Evolutionary conservation across 495 filamentous ascomycete genomes (phyloP).

Genomic region (Penicillium atrosanguineum): DNA sequence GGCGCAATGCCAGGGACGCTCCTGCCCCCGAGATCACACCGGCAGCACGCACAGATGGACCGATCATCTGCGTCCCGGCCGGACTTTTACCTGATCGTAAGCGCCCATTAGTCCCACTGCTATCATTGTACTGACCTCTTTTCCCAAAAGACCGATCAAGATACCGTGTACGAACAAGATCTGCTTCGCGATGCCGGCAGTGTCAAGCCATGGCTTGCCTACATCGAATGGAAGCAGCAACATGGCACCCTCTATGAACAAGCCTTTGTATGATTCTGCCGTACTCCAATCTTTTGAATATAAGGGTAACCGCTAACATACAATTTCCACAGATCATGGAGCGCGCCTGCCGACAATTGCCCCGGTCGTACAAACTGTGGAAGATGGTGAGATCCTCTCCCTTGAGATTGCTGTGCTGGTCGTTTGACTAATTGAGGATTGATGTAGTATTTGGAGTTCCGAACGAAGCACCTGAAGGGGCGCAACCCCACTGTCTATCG

Average conservation of each 20-base stretch:
- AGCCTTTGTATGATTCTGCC: constrained; percentile 64
- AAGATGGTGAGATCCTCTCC: constrained; percentile 67
- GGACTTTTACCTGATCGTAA: constrained; percentile 77
- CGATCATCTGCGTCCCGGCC: constrained; percentile 45
- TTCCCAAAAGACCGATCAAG: constrained; percentile 66
- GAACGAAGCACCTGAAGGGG: constrained; percentile 76
- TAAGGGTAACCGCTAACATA: background rate
- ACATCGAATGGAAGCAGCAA: constrained; percentile 87
- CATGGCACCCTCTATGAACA: constrained; percentile 86
- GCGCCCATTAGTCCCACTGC: constrained; percentile 30
- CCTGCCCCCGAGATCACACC: constrained; percentile 53
- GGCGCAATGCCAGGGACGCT: constrained; percentile 62
- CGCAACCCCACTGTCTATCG: constrained; percentile 81
- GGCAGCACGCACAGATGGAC: constrained; percentile 51
- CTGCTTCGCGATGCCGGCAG: constrained; percentile 80
- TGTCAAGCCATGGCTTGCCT: constrained; percentile 93
- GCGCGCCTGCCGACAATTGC: constrained; percentile 82
- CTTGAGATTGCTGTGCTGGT: background rate
- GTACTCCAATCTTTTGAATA: background rate
- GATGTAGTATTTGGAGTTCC: constrained; percentile 77
- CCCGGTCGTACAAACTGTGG: constrained; percentile 97
- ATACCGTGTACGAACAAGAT: constrained; percentile 95
- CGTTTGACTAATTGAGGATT: constrained; percentile 13
- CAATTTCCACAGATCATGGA: constrained; percentile 60
- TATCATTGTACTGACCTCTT: constrained; percentile 12